Conservation (phyloP, 1,284 basidiomycete species). For the Boletellus sp. region DNA sequence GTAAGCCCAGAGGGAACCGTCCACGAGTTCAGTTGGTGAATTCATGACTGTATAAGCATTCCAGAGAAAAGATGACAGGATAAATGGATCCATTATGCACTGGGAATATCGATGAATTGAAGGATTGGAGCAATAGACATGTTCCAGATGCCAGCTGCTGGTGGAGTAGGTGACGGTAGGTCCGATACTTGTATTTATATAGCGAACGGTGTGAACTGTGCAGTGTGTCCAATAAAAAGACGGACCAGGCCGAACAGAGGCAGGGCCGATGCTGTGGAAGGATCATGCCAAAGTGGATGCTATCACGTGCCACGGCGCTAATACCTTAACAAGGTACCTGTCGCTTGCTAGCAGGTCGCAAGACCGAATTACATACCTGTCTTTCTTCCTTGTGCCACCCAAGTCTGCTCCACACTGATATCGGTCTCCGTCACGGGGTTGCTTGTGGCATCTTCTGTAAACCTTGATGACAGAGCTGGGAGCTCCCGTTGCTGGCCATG, state of each 20-base stretch:
- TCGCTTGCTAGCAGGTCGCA: not conserved
- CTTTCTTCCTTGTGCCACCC: too few relatives aligned
- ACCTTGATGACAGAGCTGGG: not conserved
- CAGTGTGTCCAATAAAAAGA: not conserved
- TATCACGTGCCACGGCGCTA: not conserved
- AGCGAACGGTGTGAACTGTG: not conserved
- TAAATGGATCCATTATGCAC: not conserved
- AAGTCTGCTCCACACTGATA: not conserved
- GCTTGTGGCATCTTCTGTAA: not conserved
- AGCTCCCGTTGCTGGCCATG: not conserved
- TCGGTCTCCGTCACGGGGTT: not conserved
- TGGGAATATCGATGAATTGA: not conserved
- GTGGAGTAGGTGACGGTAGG: not conserved
- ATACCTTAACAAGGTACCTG: not conserved
- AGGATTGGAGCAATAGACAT: slow-evolving; percentile 1
- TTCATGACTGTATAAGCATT: slow-evolving; percentile 19
- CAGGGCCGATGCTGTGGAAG: not conserved
- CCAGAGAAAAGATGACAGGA: not conserved
- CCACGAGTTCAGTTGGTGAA: slow-evolving; percentile 15
- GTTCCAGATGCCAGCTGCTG: not conserved
- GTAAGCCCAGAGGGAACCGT: slow-evolving; percentile 17
- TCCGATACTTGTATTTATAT: not conserved
- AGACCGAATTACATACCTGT: not conserved
- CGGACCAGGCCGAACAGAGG: not conserved
- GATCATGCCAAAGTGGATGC: not conserved